These are phyloP conservation scores for Articulospora tetracladia DNA, from an alignment of 495 filamentous ascomycete species.

Conservation along the genomic window DNA sequence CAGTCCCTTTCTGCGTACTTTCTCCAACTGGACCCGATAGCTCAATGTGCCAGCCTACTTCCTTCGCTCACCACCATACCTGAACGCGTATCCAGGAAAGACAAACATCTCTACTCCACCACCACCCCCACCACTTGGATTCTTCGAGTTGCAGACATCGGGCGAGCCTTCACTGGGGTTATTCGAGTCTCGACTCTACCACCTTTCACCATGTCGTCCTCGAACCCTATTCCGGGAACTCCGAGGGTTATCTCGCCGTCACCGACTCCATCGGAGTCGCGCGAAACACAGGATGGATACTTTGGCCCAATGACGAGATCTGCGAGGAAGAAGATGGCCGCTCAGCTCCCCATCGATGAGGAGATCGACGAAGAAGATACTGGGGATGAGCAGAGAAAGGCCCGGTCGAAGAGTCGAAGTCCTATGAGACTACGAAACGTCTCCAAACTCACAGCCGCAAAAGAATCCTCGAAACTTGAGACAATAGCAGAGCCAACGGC, in stretches of 20 bases:
- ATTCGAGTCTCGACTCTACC: constrained; percentile 41
- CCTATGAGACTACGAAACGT: constrained; percentile 46
- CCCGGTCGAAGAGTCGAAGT: constrained; percentile 46
- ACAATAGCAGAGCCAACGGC: constrained; percentile 9
- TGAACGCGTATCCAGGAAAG: constrained; percentile 41
- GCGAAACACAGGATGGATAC: constrained; percentile 32
- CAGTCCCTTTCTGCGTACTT: constrained; percentile 21
- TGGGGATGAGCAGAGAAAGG: constrained; percentile 26
- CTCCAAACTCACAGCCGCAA: constrained; percentile 40
- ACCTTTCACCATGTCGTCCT: constrained; percentile 48
- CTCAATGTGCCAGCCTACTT: constrained; percentile 1
- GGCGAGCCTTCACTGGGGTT: constrained; percentile 48
- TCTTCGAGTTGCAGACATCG: constrained; percentile 37
- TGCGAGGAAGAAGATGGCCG: constrained; percentile 47
- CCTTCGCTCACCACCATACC: constrained; percentile 15
- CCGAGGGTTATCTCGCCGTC: constrained; percentile 71
- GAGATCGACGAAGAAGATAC: constrained; percentile 39
- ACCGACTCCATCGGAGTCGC: constrained; percentile 57
- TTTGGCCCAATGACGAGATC: constrained; percentile 61
- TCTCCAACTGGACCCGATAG: constrained; percentile 24
- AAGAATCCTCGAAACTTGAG: constrained; percentile 16
- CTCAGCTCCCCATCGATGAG: constrained; percentile 35
- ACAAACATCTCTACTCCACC: constrained; percentile 39
- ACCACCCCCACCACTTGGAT: constrained; percentile 32
- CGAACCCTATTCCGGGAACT: constrained; percentile 52